Evolutionary conservation across 305 asterid genomes (phyloP).

Genomic region (Fraxinus dipetala): DNA sequence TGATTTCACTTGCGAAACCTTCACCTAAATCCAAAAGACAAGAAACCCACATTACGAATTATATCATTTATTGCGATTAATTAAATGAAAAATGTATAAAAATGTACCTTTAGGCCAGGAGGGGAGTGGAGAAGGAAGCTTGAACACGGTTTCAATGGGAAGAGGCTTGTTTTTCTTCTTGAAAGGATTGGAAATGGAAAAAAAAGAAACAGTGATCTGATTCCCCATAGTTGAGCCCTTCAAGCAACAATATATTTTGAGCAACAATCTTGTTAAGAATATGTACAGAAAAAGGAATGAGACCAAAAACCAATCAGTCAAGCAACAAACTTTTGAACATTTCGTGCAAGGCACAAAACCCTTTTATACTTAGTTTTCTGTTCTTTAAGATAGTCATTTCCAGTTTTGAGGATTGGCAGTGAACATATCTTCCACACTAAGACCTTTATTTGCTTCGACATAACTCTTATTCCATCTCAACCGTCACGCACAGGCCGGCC

Average conservation of each 20-base stretch:
- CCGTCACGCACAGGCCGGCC: neutral
- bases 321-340: conserved; percentile 26
- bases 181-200: conserved; percentile 20
- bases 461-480: neutral
- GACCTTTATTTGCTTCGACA: neutral
- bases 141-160: conserved; percentile 51
- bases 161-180: conserved; percentile 35
- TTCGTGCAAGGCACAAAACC: conserved; percentile 39
- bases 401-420: neutral
- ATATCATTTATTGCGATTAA: neutral
- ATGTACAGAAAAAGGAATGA: neutral
- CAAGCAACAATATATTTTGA: neutral
- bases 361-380: conserved; percentile 14
- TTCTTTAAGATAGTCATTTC: conserved; percentile 25
- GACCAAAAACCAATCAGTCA: conserved; percentile 25
- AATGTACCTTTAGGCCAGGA: conserved; percentile 73
- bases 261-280: neutral
- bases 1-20: conserved; percentile 62
- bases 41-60: neutral
- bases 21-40: conserved; percentile 35
- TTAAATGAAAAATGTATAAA: neutral
- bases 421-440: neutral
- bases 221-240: conserved; percentile 35
- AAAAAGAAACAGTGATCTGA: conserved; percentile 5
- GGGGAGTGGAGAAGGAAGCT: conserved; percentile 65